Base-by-base conservation (phyloP, 2,329 filamentous ascomycete genomes). In the Penicillium brevicompactum region DNA sequence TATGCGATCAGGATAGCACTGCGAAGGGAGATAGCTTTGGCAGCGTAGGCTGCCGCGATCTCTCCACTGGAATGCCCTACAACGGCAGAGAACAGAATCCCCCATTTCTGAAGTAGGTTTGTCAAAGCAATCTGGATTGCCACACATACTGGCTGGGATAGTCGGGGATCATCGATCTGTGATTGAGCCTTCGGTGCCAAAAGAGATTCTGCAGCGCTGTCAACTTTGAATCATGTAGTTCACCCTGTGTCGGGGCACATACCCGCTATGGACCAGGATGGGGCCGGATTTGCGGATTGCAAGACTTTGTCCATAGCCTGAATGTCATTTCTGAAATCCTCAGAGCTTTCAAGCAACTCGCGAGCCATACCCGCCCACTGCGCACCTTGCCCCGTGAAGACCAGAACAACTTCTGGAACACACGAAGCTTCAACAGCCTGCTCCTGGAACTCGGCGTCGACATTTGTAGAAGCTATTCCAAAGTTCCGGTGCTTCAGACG, bases 51-150 rank as follows among this genome's bases (percentile, higher is more conserved):
- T 1, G 63, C 64, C 4, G 56, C 60, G 38, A 67, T 62, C 21
- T 67, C 64, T 1, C 64, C 64, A 46, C 60, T 64, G 9, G 60
- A 63, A 42, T 67, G 63, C 1, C 64, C 63, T 1, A 61, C 45
- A 4, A 66, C 64, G 9, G 56, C 45, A 1, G 40, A 14, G 1
- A 58, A 53, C 2, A 16, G 18, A 13, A 65, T 42, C 2, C 57
- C 59, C 53, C 57, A 59, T 4, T 21, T 21, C 1, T 11, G n/a
- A 2, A 66, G 38, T 0, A 61, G 13, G 9, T 58, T 51, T 0
- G 59, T 40, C 10, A 66, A 34, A 1, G 43, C 58, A 5, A 66
- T 57, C 27, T 66, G 64, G 1, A 66, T 16, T 5, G 64, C 64
- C 1, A 58, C 59, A 27, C 58, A 61, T 5, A 63, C 10, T 9